Evolutionary conservation across 2,329 filamentous ascomycete genomes (phyloP).

Genomic region (Cephalotrichum gorgonifer): DNA sequence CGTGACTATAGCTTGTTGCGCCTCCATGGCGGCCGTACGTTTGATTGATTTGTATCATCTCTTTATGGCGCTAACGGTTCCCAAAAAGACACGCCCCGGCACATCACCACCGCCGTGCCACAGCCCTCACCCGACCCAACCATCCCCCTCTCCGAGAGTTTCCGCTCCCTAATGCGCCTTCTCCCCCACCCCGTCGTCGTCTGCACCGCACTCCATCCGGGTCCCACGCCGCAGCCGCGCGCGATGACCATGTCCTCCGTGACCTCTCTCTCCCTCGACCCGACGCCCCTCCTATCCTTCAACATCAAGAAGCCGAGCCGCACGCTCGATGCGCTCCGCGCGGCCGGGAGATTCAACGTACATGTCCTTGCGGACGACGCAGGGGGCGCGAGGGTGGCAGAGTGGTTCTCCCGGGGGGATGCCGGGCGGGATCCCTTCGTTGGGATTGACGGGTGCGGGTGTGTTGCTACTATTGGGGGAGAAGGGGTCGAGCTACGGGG

Average conservation of each 20-base stretch:
- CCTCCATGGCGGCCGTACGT: not conserved
- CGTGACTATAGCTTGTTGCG: not conserved
- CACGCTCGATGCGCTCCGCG: conserved; percentile 39
- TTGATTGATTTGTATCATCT: not conserved
- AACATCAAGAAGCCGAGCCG: conserved; percentile 46
- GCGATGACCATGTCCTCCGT: conserved; percentile 53
- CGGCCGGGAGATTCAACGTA: conserved; percentile 38
- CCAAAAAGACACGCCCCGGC: not conserved
- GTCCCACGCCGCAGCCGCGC: conserved; percentile 17
- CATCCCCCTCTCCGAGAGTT: conserved; percentile 29
- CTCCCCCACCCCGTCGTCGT: conserved; percentile 45
- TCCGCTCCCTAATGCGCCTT: conserved; percentile 43
- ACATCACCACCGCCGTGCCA: not conserved
- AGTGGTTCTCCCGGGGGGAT: conserved; percentile 42
- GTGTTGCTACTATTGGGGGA: conserved; percentile 9
- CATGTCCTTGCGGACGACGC: conserved; percentile 40
- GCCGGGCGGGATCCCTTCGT: conserved; percentile 25
- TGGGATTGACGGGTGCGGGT: conserved; percentile 16
- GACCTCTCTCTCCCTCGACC: conserved; percentile 42
- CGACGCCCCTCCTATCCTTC: conserved; percentile 38
- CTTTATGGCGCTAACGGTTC: not conserved
- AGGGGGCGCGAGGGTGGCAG: conserved; percentile 37
- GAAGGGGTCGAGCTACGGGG: conserved; percentile 33
- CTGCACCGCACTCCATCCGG: conserved; percentile 34
- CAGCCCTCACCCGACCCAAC: not conserved